phyloP scores from a whole-genome alignment of 139 green algal genomes.

The Haematococcus lacustris region DNA sequence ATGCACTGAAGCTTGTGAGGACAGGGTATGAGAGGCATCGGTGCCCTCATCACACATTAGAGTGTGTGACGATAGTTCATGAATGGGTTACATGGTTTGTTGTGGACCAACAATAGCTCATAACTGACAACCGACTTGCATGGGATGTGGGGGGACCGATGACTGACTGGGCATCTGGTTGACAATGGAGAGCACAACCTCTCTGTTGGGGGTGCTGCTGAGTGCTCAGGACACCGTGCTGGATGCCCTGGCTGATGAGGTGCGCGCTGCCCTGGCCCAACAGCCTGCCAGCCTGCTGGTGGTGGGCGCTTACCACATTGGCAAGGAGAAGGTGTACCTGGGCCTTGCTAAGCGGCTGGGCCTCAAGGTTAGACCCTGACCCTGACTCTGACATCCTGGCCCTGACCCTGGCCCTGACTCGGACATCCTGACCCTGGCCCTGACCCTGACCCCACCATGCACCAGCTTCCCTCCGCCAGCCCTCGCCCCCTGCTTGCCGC shows the following conservation, averaged over 20 bases:
- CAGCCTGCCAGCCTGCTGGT: constrained; percentile 50
- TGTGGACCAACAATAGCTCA: too few species aligned
- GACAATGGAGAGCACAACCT: too few species aligned
- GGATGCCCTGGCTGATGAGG: constrained; percentile 18
- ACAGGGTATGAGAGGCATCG: too few species aligned
- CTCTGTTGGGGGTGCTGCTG: too few species aligned
- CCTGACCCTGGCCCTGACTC: neutral
- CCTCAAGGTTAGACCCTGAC: constrained; percentile 18
- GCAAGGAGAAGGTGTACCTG: constrained; percentile 71
- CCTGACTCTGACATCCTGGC: neutral
- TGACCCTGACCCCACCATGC: neutral
- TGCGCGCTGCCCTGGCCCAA: constrained; percentile 20
- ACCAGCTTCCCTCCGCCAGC: neutral
- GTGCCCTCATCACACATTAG: too few species aligned
- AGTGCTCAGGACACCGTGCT: neutral
- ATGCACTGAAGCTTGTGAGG: too few species aligned
- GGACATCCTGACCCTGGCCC: neutral
- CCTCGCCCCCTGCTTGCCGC: too few species aligned
- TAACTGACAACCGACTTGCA: too few species aligned
- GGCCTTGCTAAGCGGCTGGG: constrained; percentile 45
- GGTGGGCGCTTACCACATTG: constrained; percentile 65
- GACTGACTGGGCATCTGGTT: too few species aligned
- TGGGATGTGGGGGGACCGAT: too few species aligned
- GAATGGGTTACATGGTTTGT: too few species aligned
- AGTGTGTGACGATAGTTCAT: too few species aligned